A percentile compares a stretch with the other conserved stretches of the same genome.
phyloP scores from a whole-genome alignment of 768 basidiomycete species.

The Boletellus ananas region DNA sequence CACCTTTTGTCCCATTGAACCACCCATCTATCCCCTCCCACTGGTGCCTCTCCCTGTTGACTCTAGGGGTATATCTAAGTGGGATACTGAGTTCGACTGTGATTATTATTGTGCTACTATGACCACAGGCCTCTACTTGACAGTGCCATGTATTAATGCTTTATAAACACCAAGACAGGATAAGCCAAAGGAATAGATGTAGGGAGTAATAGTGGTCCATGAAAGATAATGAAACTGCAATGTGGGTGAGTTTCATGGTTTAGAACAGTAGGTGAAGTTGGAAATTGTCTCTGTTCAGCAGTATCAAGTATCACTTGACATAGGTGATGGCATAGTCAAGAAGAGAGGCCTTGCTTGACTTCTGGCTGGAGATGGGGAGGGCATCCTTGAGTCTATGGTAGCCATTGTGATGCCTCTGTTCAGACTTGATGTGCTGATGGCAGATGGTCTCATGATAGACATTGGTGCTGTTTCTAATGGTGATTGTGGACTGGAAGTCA shows the following conservation, averaged over 20 bases:
- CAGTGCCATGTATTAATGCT: too few species aligned
- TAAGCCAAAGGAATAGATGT: too few species aligned
- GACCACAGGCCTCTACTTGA: too few species aligned
- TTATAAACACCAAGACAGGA: too few species aligned
- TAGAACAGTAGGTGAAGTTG: constrained; percentile 11
- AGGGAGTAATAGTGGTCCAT: constrained; percentile 33
- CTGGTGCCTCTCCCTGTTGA: too few species aligned
- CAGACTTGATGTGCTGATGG: constrained; percentile 89
- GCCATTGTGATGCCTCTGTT: constrained; percentile 87
- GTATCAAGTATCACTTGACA: constrained; percentile 84
- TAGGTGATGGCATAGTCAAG: constrained; percentile 86
- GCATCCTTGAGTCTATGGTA: constrained; percentile 89
- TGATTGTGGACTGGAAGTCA: constrained; percentile 58
- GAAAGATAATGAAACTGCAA: constrained; percentile 37
- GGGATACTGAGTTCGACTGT: too few species aligned
- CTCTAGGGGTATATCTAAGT: too few species aligned
- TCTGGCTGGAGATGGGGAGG: constrained; percentile 86
- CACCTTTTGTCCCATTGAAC: too few species aligned
- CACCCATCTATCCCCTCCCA: too few species aligned
- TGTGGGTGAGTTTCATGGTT: constrained; percentile 24
- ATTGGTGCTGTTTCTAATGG: constrained; percentile 48
- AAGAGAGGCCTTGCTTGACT: constrained; percentile 87
- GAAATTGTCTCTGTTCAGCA: constrained; percentile 66
- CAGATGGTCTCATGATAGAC: constrained; percentile 87
- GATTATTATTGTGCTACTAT: too few species aligned